These are phyloP conservation scores for Tilletia indica DNA, from an alignment of 1,284 basidiomycete genomes.

Conservation along the genomic window DNA sequence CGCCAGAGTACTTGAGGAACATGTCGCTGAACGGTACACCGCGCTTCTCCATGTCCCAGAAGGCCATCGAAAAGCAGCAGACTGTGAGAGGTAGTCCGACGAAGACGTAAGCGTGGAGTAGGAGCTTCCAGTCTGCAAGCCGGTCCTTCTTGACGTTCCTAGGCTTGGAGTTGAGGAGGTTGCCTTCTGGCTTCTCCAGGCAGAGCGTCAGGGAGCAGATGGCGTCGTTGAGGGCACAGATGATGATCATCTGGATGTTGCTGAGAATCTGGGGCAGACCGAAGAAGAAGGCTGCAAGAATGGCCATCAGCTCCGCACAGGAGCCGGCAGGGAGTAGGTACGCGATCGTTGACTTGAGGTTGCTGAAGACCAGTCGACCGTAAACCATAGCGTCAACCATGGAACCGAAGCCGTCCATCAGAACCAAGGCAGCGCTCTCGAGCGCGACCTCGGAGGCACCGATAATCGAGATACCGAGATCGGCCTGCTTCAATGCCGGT, in stretches of 20 bases:
- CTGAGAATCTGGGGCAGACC: slow-evolving; percentile 63
- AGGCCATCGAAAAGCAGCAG: slow-evolving; percentile 59
- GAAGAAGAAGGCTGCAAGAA: slow-evolving; percentile 63
- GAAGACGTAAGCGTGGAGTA: slow-evolving; percentile 69
- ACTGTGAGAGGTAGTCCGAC: slow-evolving; percentile 64
- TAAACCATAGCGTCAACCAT: slow-evolving; percentile 42
- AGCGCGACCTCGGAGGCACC: slow-evolving; percentile 58
- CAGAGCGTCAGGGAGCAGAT: slow-evolving; percentile 62
- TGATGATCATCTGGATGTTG: slow-evolving; percentile 61
- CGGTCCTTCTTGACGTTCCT: slow-evolving; percentile 64
- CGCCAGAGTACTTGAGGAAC: slow-evolving; percentile 59
- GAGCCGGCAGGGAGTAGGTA: slow-evolving; percentile 57
- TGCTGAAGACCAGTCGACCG: slow-evolving; percentile 69
- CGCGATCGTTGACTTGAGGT: slow-evolving; percentile 63
- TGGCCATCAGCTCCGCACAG: slow-evolving; percentile 70
- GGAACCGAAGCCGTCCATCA: slow-evolving; percentile 42
- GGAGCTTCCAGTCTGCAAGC: slow-evolving; percentile 61
- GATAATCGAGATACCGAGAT: slow-evolving; percentile 61
- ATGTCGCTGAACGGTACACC: slow-evolving; percentile 62
- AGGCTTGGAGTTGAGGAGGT: slow-evolving; percentile 65
- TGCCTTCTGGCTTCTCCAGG: slow-evolving; percentile 65
- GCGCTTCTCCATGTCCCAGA: slow-evolving; percentile 62
- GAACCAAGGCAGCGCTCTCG: slow-evolving; percentile 49
- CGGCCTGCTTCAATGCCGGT: slow-evolving; percentile 59
- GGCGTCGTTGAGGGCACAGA: slow-evolving; percentile 64